Percentiles rank a stretch among this genome's conserved stretches.
Conservation (phyloP, 163 green algal species). For the Scenedesmus sp. region DNA sequence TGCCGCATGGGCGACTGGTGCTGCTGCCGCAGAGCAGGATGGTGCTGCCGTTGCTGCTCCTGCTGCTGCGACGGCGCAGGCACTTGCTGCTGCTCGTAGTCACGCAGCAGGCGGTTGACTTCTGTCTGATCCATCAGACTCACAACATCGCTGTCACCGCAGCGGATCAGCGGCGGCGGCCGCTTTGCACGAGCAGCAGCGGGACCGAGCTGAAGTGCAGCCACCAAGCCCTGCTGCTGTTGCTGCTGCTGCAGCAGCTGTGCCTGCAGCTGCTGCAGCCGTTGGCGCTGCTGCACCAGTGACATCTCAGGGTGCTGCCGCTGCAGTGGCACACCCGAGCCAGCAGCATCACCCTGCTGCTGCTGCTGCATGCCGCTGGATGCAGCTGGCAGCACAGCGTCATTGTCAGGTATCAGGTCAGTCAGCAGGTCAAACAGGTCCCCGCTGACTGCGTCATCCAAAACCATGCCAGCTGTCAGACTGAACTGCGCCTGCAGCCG, state of each 20-base stretch:
- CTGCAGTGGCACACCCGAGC: not conserved
- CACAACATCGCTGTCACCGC: constrained; percentile 43
- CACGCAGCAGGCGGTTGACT: constrained; percentile 11
- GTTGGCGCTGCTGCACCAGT: constrained; percentile 10
- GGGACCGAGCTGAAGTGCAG: not conserved
- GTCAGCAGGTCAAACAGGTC: constrained; percentile 39
- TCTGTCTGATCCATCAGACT: constrained; percentile 43
- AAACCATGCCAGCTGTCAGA: not conserved
- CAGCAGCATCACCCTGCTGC: not conserved
- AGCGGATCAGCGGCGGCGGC: constrained; percentile 37
- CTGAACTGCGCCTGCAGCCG: constrained; percentile 11
- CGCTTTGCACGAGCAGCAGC: constrained; percentile 10
- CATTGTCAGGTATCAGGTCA: constrained; percentile 42
- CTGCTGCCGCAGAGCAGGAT: not conserved
- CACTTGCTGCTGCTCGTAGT: constrained; percentile 40
- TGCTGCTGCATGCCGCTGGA: not conserved
- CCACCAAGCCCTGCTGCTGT: not conserved
- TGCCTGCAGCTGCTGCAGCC: constrained; percentile 38
- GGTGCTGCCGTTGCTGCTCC: not conserved
- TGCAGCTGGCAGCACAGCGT: not conserved
- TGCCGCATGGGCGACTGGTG: not conserved
- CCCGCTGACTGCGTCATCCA: constrained; percentile 13
- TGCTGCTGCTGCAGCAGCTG: constrained; percentile 37
- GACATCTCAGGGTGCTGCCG: constrained; percentile 45
- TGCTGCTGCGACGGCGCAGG: not conserved